Evolutionary conservation across 2,329 filamentous ascomycete species (phyloP).

Genomic region (Exophiala oligosperma): DNA sequence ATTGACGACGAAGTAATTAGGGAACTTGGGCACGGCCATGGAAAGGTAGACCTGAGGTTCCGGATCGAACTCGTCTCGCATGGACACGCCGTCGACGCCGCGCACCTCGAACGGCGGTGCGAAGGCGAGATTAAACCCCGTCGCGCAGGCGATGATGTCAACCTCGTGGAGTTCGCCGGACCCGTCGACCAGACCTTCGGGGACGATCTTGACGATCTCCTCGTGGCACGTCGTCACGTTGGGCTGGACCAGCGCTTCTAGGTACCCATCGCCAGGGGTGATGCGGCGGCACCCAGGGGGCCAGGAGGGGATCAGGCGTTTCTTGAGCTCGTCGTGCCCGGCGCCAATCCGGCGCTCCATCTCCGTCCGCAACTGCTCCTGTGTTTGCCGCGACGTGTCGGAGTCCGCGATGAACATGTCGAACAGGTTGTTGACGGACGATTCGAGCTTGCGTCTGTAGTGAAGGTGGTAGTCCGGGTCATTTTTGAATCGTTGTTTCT

Average conservation of each 20-base stretch:
- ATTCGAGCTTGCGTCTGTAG: too few relatives aligned
- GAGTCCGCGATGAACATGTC: too few relatives aligned
- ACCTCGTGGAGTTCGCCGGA: slow-evolving; percentile 41
- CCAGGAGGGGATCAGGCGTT: slow-evolving; percentile 32
- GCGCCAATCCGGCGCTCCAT: too few relatives aligned
- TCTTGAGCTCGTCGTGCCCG: slow-evolving; percentile 35
- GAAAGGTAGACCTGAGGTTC: slow-evolving; percentile 16
- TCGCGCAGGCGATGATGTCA: slow-evolving; percentile 44
- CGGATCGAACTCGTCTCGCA: slow-evolving; percentile 10
- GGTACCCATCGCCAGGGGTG: slow-evolving; percentile 54
- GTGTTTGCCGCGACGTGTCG: too few relatives aligned
- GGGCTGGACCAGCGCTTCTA: slow-evolving; percentile 46
- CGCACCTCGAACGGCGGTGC: slow-evolving; percentile 14
- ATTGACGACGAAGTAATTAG: slow-evolving; percentile 22
- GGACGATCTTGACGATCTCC: slow-evolving; percentile 42
- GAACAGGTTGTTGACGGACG: too few relatives aligned
- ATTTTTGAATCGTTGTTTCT: too few relatives aligned
- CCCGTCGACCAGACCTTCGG: slow-evolving; percentile 40
- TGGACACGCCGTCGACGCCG: slow-evolving; percentile 7
- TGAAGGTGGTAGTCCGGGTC: too few relatives aligned
- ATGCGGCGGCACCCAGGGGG: slow-evolving; percentile 48
- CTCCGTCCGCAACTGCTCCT: too few relatives aligned
- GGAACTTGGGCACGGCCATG: slow-evolving; percentile 17
- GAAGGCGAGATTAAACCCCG: slow-evolving; percentile 40
- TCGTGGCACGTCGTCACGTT: slow-evolving; percentile 31